Evolutionary conservation across 2,329 filamentous ascomycete species (phyloP).

Genomic region (Pseudocercospora musae): DNA sequence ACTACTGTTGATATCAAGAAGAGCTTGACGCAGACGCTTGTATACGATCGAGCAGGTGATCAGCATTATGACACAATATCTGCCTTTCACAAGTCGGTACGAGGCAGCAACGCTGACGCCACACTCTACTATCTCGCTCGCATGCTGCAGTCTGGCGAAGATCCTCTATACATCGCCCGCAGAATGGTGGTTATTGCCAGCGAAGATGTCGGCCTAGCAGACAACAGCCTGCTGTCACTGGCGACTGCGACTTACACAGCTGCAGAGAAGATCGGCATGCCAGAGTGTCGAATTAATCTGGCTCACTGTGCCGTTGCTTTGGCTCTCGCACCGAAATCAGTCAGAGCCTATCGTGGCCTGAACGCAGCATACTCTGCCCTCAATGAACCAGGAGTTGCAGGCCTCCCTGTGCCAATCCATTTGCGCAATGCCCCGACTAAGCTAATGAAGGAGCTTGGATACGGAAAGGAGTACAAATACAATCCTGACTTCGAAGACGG

Average conservation of each 20-base stretch:
- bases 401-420: conserved; percentile 79
- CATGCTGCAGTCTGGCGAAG: conserved; percentile 94
- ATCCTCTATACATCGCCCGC: conserved; percentile 86
- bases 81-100: conserved; percentile 92
- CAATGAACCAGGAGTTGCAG: conserved; percentile 77
- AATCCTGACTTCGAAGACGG: conserved; percentile 87
- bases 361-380: conserved; percentile 77
- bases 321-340: conserved; percentile 78
- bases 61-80: conserved; percentile 98
- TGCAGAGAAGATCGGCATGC: conserved; percentile 89
- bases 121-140: conserved; percentile 90
- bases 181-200: conserved; percentile 93
- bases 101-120: conserved; percentile 81
- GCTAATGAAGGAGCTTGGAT: conserved; percentile 89
- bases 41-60: conserved; percentile 92
- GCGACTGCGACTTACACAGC: conserved; percentile 85
- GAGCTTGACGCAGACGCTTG: conserved; percentile 82
- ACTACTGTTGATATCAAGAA: conserved; percentile 76
- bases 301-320: conserved; percentile 84
- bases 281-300: conserved; percentile 88
- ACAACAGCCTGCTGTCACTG: conserved; percentile 76
- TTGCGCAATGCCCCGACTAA: conserved; percentile 87
- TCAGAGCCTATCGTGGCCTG: conserved; percentile 76
- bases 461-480: conserved; percentile 92
- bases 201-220: conserved; percentile 88